A percentile compares a stretch with the other conserved stretches of the same genome.
Evolutionary conservation across 768 basidiomycete genomes (phyloP).

Genomic region (Myochromella boudieri): DNA sequence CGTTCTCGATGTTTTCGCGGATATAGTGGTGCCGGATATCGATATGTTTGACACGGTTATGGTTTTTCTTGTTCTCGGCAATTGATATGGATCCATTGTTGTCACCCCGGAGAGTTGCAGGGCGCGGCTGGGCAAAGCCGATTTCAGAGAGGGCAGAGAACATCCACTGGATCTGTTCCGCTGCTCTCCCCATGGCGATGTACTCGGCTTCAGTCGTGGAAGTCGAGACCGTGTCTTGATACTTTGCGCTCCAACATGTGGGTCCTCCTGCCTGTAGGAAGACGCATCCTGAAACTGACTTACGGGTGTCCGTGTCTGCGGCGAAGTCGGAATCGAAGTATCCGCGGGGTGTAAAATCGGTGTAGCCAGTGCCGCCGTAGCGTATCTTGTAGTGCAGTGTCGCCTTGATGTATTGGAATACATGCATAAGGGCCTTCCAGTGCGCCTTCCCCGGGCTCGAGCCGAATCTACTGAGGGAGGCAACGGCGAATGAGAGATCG

Average conservation of each 20-base stretch:
- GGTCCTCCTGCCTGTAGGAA: conserved; percentile 26
- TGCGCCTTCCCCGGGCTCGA: conserved; percentile 10
- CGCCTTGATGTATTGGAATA: conserved; percentile 9
- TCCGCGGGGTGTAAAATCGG: conserved; percentile 1
- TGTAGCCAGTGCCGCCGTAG: conserved; percentile 2
- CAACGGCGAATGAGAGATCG: conserved; percentile 30
- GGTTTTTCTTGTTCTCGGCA: conserved; percentile 20
- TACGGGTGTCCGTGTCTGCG: conserved; percentile 13
- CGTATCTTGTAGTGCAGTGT: conserved; percentile 8
- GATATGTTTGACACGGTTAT: conserved; percentile 28
- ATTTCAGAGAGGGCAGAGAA: conserved; percentile 25
- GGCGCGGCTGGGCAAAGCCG: conserved; percentile 10
- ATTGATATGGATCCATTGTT: conserved; percentile 26
- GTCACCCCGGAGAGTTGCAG: conserved; percentile 23
- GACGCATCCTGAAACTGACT: conserved; percentile 28
- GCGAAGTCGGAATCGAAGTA: conserved; percentile 28
- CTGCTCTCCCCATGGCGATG: conserved; percentile 27
- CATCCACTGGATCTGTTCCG: conserved; percentile 33
- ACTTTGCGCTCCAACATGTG: conserved; percentile 29
- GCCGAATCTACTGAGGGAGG: conserved; percentile 19
- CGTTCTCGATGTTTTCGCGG: conserved; percentile 14
- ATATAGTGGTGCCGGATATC: conserved; percentile 24
- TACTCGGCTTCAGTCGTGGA: conserved; percentile 25
- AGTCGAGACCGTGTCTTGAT: conserved; percentile 25
- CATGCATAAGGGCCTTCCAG: conserved; percentile 9